Evolutionary conservation across 108 stramenopile species (phyloP), one percentile per base, ranked within the genome.

Genomic region (Cyclotella kingstonii): DNA sequence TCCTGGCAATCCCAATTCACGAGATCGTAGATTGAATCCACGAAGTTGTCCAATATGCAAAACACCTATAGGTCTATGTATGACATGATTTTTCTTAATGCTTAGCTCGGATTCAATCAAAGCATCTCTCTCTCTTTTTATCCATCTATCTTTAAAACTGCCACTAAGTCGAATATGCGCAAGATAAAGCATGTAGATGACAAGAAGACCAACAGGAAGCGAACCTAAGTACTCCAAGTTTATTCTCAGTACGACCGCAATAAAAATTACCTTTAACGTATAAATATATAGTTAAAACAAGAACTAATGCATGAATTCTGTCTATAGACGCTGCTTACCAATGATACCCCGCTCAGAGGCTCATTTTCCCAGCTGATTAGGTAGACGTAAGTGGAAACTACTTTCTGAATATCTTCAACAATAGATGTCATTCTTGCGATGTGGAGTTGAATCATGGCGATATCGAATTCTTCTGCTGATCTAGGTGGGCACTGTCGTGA

Each of bases 281-380:
- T 1, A 57, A 42, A 22, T 36, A 26, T 27, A 34, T 15, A 52
- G 23, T 17, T 27, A 30, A 27, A 41, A 27, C 3, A 15, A 14
- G 26, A 40, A 51, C 14, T 27, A 33, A 60, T 28, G 9, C 11
- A 44, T 19, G 38, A 56, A 30, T 33, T 3, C 18, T 8, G 1
- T 15, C 35, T 17, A 17, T 25, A 22, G 21, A 22, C 12, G 28
- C 74, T 83, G 8, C 86, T 64, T 38, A 77, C 51, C 43, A 87
- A 23, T 18, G 62, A 77, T 10, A 72, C 9, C 0, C 57, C 66
- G 11, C 86, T 88, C n/a, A 89, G 47, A 4, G 69, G 4, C 8
- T 70, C 84, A 60, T 88, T 68, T 36, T 88, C 68, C 91, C 91
- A 93, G 26, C 84, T 80, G 2, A 90, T 63, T 26, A 82, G 50